A percentile compares a stretch with the other conserved stretches of the same genome.
Evolutionary conservation across 164 flowering plant genomes (phyloP).

Genomic region (Magnolia officinalis): DNA sequence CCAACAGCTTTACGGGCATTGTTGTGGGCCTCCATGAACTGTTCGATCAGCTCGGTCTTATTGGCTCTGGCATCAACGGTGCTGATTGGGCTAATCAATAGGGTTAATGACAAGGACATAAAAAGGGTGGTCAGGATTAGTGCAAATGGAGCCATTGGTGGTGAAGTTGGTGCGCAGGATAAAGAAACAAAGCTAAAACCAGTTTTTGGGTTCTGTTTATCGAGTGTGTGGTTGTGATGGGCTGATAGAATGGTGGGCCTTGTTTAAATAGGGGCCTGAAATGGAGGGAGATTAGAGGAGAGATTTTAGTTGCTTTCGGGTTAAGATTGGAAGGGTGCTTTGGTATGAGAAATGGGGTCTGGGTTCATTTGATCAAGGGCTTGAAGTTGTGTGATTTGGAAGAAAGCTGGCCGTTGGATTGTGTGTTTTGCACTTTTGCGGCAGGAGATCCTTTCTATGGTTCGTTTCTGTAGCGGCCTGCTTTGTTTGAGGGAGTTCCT

Average conservation of each 20-base stretch:
- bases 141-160: background rate
- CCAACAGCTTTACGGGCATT: slow-evolving; percentile 22
- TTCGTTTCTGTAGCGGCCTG: too few species aligned
- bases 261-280: background rate
- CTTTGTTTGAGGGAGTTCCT: too few species aligned
- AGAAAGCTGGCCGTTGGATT: background rate
- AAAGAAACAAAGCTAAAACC: background rate
- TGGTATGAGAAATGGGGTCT: background rate
- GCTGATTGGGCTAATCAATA: background rate
- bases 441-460: background rate
- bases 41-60: slow-evolving; percentile 3
- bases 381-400: background rate
- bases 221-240: too few species aligned
- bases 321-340: too few species aligned
- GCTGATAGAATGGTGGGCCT: background rate
- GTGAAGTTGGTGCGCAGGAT: background rate
- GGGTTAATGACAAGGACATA: background rate
- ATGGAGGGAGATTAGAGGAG: background rate
- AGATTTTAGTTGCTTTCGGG: background rate
- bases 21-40: slow-evolving; percentile 21
- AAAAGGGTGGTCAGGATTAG: background rate
- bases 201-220: too few species aligned
- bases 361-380: background rate
- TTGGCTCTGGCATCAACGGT: background rate
- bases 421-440: background rate